phyloP scores from a whole-genome alignment of 306 rosid species.

The Inga leiocalycina region DNA sequence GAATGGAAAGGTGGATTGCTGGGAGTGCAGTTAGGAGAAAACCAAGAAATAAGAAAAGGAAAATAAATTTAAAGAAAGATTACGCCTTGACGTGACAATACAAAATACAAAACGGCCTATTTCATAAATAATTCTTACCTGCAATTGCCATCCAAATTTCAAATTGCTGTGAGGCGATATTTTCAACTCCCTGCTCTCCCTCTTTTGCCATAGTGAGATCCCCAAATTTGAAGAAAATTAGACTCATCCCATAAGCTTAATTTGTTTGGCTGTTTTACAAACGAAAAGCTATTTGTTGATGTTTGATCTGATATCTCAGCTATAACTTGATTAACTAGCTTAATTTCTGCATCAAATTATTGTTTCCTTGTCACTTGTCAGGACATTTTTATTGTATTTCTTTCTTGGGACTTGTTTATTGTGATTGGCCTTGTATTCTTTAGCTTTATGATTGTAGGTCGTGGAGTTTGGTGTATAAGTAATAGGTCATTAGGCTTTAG shows the following conservation, averaged over 20 bases:
- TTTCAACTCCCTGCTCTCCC: background rate
- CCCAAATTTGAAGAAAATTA: background rate
- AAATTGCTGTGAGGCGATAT: background rate
- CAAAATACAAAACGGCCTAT: background rate
- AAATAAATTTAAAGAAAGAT: background rate
- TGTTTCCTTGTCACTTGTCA: slow-evolving; percentile 6
- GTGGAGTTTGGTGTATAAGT: background rate
- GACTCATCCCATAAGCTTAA: background rate
- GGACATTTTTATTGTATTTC: background rate
- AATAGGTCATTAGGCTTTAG: background rate
- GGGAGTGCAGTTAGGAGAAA: background rate
- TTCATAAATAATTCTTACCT: background rate
- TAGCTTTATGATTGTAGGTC: background rate
- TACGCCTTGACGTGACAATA: background rate
- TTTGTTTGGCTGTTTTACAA: background rate
- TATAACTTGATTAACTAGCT: slow-evolving; percentile 56
- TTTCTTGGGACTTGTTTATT: background rate
- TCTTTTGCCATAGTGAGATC: background rate
- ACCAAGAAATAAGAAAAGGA: background rate
- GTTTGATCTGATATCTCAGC: slow-evolving; percentile 12
- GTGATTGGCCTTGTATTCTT: background rate
- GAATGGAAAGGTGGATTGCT: background rate
- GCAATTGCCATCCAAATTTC: background rate
- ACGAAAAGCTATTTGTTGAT: background rate
- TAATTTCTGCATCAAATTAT: background rate